These are phyloP conservation scores for Rutidosis leptorrhynchoides DNA, from an alignment of 129 eudicot genomes.

Conservation along the genomic window DNA sequence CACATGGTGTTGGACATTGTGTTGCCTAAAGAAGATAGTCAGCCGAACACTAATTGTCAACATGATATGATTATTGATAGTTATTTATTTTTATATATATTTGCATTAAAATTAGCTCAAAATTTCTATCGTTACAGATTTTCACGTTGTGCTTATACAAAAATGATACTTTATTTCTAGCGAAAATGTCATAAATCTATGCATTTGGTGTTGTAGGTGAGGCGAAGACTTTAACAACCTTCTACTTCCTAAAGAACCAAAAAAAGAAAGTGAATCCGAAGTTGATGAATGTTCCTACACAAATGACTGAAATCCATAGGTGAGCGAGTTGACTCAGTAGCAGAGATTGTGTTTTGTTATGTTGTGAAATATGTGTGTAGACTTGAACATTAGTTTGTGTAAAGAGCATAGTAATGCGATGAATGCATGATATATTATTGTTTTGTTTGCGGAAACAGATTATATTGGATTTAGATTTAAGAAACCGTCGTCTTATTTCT, in stretches of 20 bases:
- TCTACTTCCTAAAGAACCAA: slow-evolving; percentile 9
- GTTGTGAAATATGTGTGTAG: slow-evolving; percentile 28
- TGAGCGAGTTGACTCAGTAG: background rate
- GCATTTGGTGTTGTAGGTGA: slow-evolving; percentile 23
- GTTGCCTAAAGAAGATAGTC: background rate
- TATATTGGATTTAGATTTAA: background rate
- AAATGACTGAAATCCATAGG: slow-evolving; percentile 13
- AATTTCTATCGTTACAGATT: background rate
- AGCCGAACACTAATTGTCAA: background rate
- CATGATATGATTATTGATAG: background rate
- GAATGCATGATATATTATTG: slow-evolving; percentile 3
- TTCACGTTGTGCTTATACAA: background rate
- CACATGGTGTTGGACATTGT: background rate
- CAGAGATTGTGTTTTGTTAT: slow-evolving; percentile 26
- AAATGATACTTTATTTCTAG: background rate
- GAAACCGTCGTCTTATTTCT: background rate
- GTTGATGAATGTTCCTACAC: background rate
- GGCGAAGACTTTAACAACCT: slow-evolving; percentile 1
- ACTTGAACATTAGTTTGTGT: slow-evolving; percentile 14
- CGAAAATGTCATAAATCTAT: background rate
- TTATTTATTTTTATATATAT: background rate
- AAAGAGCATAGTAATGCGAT: slow-evolving; percentile 19
- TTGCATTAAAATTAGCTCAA: background rate
- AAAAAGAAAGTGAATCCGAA: background rate
- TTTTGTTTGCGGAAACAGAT: background rate